A percentile compares a stretch with the other conserved stretches of the same genome.
phyloP scores from a whole-genome alignment of 202 grass and related monocot species.

The Panicum virgatum region DNA sequence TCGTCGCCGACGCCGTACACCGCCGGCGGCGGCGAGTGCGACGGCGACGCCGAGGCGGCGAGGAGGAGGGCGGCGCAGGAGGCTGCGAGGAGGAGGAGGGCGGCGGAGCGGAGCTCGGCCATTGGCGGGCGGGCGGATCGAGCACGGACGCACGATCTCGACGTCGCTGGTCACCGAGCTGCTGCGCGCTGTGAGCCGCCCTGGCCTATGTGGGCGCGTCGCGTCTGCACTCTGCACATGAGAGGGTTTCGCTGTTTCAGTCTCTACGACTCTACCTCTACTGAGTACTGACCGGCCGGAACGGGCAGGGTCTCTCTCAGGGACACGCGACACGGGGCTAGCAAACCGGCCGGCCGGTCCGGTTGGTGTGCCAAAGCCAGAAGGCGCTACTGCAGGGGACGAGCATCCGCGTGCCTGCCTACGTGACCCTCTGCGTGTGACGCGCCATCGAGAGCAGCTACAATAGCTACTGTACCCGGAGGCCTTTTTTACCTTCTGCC shows the following conservation, averaged over 20 bases:
- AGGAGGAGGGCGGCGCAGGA: background rate
- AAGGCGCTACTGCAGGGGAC: background rate
- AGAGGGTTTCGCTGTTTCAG: background rate
- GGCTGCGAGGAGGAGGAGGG: background rate
- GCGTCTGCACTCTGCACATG: background rate
- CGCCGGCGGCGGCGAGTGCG: background rate
- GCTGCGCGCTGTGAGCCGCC: too few relatives aligned
- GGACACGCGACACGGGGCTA: background rate
- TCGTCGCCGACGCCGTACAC: background rate
- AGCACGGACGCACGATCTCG: background rate
- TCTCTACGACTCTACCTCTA: too few relatives aligned
- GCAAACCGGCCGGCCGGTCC: background rate
- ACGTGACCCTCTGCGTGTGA: background rate
- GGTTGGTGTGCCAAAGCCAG: background rate
- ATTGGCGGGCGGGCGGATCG: background rate
- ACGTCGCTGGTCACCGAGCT: background rate
- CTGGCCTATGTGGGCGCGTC: too few relatives aligned
- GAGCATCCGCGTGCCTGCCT: background rate
- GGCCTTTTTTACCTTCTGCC: too few relatives aligned
- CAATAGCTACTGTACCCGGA: too few relatives aligned
- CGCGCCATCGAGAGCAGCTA: too few relatives aligned
- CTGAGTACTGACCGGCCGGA: background rate
- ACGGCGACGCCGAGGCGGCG: background rate
- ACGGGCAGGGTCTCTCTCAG: background rate
- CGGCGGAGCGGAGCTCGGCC: background rate